Evolutionary conservation across 257 asterid genomes (phyloP).

Genomic region (Gentiana straminea): DNA sequence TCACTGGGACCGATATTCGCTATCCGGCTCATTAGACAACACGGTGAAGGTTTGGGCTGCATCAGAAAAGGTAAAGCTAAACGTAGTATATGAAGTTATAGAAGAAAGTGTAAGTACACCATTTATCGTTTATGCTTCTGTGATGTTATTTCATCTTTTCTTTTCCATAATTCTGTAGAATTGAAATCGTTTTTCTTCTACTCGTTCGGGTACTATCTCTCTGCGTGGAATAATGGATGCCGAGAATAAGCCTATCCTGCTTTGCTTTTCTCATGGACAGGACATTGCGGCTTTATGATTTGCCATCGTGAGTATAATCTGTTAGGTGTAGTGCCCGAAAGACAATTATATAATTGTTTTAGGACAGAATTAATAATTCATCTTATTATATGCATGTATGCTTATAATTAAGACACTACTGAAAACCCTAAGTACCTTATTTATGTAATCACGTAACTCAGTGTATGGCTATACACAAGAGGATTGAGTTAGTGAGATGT

Average conservation of each 20-base stretch:
- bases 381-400: too few relatives aligned
- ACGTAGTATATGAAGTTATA: conserved; percentile 26
- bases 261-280: conserved; percentile 35
- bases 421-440: too few relatives aligned
- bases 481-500: too few relatives aligned
- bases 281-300: conserved; percentile 34
- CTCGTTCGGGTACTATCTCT: conserved; percentile 13
- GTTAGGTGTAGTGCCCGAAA: too few relatives aligned
- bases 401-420: too few relatives aligned
- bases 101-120: conserved; percentile 17
- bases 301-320: conserved; percentile 39
- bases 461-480: too few relatives aligned
- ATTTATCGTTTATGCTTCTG: neutral
- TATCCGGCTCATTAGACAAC: conserved; percentile 61
- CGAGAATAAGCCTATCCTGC: conserved; percentile 31
- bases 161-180: neutral
- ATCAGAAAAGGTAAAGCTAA: conserved; percentile 30
- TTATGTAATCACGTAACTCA: too few relatives aligned
- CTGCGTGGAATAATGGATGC: conserved; percentile 33
- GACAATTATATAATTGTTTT: too few relatives aligned
- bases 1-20: conserved; percentile 38
- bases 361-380: too few relatives aligned
- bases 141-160: neutral
- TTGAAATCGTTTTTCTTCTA: neutral
- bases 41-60: conserved; percentile 46